These are phyloP conservation scores for Pseudonectria buxi DNA, from an alignment of 2,329 filamentous ascomycete genomes.

Conservation along the genomic window DNA sequence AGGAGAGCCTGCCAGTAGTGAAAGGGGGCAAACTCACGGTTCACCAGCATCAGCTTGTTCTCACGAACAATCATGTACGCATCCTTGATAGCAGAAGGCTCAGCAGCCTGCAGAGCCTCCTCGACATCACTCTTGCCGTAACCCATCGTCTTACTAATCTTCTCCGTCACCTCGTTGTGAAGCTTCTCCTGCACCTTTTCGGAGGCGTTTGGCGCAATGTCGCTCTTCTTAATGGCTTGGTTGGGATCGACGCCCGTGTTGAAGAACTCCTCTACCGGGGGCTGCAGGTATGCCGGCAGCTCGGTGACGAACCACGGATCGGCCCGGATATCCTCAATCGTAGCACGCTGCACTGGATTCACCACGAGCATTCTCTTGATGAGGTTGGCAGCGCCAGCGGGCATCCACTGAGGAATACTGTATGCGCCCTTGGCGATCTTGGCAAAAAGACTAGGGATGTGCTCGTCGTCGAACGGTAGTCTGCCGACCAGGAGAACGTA, in stretches of 20 bases:
- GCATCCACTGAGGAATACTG: conserved; percentile 86
- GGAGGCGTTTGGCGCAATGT: conserved; percentile 73
- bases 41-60: conserved; percentile 94
- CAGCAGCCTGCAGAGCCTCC: conserved; percentile 82
- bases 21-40: conserved; percentile 56
- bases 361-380: conserved; percentile 94
- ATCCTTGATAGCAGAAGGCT: conserved; percentile 97
- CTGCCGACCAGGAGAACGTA: conserved; percentile 76
- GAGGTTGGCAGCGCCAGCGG: conserved; percentile 69
- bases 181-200: conserved; percentile 79
- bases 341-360: conserved; percentile 89
- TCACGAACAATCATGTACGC: conserved; percentile 97
- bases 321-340: conserved; percentile 84
- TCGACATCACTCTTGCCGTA: conserved; percentile 93
- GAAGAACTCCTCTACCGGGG: conserved; percentile 83
- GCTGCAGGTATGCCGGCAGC: conserved; percentile 77
- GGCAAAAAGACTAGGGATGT: conserved; percentile 94
- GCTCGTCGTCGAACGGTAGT: conserved; percentile 95
- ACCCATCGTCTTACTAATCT: conserved; percentile 96
- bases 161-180: conserved; percentile 86
- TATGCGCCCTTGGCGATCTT: conserved; percentile 96
- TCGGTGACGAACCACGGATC: conserved; percentile 93
- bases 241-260: conserved; percentile 92
- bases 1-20: conserved; percentile 19
- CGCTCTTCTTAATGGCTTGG: conserved; percentile 78